These are phyloP conservation scores for Wickerhamomyces hampshirensis DNA, from an alignment of 805 yeast species.

Conservation along the genomic window DNA sequence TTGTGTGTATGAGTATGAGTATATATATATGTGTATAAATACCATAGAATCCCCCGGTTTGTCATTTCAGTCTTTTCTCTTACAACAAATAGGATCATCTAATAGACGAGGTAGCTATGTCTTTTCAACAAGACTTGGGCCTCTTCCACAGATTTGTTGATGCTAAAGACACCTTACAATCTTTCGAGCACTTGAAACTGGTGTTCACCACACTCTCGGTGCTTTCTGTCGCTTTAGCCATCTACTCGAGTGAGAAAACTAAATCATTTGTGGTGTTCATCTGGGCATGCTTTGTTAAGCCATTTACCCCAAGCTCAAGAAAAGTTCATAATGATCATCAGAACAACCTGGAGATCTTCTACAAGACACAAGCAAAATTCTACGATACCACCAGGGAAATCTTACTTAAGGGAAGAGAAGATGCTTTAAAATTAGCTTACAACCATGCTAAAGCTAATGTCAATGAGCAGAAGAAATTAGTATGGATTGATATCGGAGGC, in stretches of 20 bases:
- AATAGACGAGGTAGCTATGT: too few relatives aligned
- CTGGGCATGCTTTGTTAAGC: conserved; percentile 33
- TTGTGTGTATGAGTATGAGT: too few relatives aligned
- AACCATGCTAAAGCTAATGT: conserved; percentile 41
- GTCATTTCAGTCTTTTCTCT: conserved; percentile 3
- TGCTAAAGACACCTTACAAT: conserved; percentile 4
- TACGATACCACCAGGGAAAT: conserved; percentile 68
- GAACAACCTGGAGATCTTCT: conserved; percentile 51
- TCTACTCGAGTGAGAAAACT: conserved; percentile 15
- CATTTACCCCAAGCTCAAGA: conserved; percentile 23
- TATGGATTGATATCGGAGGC: conserved; percentile 82
- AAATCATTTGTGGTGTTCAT: conserved; percentile 23
- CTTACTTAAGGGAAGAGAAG: conserved; percentile 66
- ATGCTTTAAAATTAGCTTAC: conserved; percentile 53
- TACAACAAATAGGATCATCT: conserved; percentile 3
- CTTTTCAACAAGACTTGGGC: conserved; percentile 4
- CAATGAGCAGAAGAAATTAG: conserved; percentile 34
- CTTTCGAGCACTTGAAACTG: conserved; percentile 3
- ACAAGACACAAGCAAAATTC: conserved; percentile 70
- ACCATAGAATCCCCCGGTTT: neutral
- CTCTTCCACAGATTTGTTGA: neutral
- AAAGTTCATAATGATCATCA: conserved; percentile 27
- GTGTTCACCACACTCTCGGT: conserved; percentile 7
- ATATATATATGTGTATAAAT: neutral
- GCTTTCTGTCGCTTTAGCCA: conserved; percentile 6